A percentile compares a stretch with the other conserved stretches of the same genome.
phyloP scores from a whole-genome alignment of 108 stramenopile species.

The Hondaea fermentalgiana region DNA sequence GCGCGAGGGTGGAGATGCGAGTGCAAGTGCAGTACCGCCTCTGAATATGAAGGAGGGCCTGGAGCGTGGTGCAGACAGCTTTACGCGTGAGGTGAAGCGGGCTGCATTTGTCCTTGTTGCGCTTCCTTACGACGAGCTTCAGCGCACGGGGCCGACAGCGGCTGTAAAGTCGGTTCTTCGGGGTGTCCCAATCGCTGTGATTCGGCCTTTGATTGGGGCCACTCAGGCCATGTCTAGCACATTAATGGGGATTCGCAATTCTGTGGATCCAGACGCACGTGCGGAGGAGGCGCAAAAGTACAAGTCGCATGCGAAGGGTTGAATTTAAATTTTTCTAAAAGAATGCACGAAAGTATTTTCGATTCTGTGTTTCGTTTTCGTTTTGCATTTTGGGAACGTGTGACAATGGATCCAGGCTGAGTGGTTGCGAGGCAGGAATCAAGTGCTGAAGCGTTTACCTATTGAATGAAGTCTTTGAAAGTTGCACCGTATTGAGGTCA shows the following conservation, averaged over 20 bases:
- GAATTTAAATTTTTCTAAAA: too few relatives aligned
- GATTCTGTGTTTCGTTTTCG: too few relatives aligned
- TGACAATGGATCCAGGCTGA: too few relatives aligned
- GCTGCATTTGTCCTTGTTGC: slow-evolving; percentile 5
- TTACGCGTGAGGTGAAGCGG: background rate
- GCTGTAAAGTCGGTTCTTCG: background rate
- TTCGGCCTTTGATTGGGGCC: background rate
- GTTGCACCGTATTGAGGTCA: too few relatives aligned
- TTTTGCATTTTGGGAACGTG: too few relatives aligned
- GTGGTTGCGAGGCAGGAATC: too few relatives aligned
- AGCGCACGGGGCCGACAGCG: background rate
- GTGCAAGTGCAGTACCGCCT: background rate
- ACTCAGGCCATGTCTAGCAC: slow-evolving; percentile 1
- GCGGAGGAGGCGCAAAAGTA: background rate
- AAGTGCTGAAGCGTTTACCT: too few relatives aligned
- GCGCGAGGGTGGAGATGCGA: background rate
- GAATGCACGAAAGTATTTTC: too few relatives aligned
- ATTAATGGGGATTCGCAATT: background rate
- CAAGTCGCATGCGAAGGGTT: background rate
- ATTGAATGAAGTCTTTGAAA: too few relatives aligned
- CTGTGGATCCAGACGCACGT: background rate
- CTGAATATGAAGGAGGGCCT: background rate
- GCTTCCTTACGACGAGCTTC: background rate
- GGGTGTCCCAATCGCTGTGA: slow-evolving; percentile 2
- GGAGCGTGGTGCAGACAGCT: background rate